Base-by-base conservation (phyloP, 73 alveolate species). In the Urostyla sp. region DNA sequence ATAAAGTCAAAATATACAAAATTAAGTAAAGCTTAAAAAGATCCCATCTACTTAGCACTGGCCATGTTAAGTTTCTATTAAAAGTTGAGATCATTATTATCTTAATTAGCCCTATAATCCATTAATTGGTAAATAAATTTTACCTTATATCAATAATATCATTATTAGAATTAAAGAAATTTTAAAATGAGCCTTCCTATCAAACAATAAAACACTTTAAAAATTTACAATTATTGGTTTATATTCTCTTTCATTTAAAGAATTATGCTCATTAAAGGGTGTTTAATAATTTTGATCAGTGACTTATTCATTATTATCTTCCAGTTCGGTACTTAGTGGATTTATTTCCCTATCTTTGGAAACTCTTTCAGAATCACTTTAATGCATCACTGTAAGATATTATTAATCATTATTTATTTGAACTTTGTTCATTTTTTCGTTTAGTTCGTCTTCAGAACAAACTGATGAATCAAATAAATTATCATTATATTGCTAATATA, bases 41-140 rank as follows among this genome's bases (percentile, higher is more conserved):
- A 63, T 63, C 79, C 79, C 4, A 63, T 26, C 21, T 63, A 43
- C 26, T 63, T 63, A 7, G 79, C 79, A 63, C 61, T 38, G 6
- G 79, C 79, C 61, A 63, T 63, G 28, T 63, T 63, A 5, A 63
- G 60, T 28, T 24, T 63, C 45, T 63, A 23, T 27, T 63, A 24
- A 20, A 63, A 43, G 4, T 38, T 43, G 1, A 37, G 15, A 43
- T 63, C 79, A 40, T 63, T 18, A 1, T 4, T 13, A 20, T 15
- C 8, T 63, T 38, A 34, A 43, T 63, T 20, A 7, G 1, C 20
- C 11, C 6, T 8, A 4, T 31, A 8, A 6, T 27, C 54, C 16
- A 10, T 27, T 31, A 32, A 8, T 43, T 24, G 6, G 8, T 11
- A 5, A 21, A 4, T 20, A 5, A 4, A 8, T 18, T 16, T 58